These are phyloP conservation scores for Aspergillus ustus DNA, from an alignment of 2,329 filamentous ascomycete genomes.

Conservation along the genomic window DNA sequence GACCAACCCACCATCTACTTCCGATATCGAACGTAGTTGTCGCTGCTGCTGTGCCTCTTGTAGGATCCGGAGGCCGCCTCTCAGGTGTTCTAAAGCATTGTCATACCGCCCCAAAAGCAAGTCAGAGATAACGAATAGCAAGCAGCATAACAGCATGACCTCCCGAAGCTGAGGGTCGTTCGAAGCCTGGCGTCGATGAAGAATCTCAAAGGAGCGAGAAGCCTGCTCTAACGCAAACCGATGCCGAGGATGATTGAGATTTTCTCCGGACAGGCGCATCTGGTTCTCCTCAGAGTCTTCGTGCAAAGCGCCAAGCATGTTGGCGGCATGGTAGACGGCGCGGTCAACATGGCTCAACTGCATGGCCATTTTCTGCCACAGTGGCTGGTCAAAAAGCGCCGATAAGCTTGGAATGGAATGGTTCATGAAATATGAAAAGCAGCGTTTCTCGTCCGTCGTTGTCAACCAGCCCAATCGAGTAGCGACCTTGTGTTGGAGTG, in stretches of 20 bases:
- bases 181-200: constrained; percentile 5
- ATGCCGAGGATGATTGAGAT: constrained; percentile 8
- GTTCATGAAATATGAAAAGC: constrained; percentile 25
- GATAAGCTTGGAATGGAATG: constrained; percentile 21
- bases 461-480: background rate
- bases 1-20: background rate
- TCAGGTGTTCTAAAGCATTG: constrained; percentile 10
- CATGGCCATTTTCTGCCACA: constrained; percentile 12
- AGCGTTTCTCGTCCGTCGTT: constrained; percentile 24
- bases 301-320: constrained; percentile 10
- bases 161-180: constrained; percentile 13
- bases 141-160: constrained; percentile 11
- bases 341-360: constrained; percentile 12
- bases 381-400: constrained; percentile 18
- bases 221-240: constrained; percentile 14
- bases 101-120: constrained; percentile 10
- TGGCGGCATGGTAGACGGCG: constrained; percentile 11
- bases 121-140: constrained; percentile 13
- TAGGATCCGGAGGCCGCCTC: background rate
- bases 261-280: background rate
- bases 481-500: background rate
- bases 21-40: background rate
- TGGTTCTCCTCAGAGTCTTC: background rate
- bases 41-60: background rate
- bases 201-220: background rate